Percentiles rank a stretch among this genome's conserved stretches.
These are phyloP conservation scores for Hypomontagnella submonticulosa DNA, from an alignment of 495 filamentous ascomycete genomes.

Conservation along the genomic window DNA sequence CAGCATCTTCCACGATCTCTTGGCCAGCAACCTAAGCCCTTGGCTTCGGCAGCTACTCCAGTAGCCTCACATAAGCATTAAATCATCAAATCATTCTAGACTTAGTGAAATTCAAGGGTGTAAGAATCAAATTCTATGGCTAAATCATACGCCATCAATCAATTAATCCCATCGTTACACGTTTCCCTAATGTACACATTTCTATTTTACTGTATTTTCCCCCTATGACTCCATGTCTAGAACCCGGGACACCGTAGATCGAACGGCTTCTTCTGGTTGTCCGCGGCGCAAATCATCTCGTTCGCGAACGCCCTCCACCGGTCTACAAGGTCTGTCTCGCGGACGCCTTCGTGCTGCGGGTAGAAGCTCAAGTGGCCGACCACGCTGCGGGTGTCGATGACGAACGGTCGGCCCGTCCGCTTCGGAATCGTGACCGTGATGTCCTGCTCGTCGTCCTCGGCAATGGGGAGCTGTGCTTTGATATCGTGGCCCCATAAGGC, in stretches of 20 bases:
- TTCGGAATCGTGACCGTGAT: conserved; percentile 44
- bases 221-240: conserved; percentile 3
- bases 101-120: too few species aligned
- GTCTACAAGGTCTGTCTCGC: conserved; percentile 62
- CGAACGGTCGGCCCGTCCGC: conserved; percentile 47
- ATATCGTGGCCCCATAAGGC: conserved; percentile 61
- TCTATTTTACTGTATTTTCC: not conserved
- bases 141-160: conserved; percentile 9
- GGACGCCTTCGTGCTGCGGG: conserved; percentile 55
- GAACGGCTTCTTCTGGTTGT: conserved; percentile 45
- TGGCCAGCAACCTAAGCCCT: too few species aligned
- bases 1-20: too few species aligned
- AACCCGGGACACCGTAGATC: conserved; percentile 46
- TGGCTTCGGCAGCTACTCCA: too few species aligned
- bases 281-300: conserved; percentile 51
- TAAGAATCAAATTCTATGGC: not conserved
- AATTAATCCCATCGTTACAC: conserved; percentile 16
- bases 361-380: conserved; percentile 62
- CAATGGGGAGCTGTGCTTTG: conserved; percentile 40
- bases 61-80: too few species aligned
- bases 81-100: not conserved
- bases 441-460: conserved; percentile 49
- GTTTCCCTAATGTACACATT: conserved; percentile 2
- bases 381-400: conserved; percentile 64
- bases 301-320: conserved; percentile 64